Base-by-base conservation (phyloP, 495 filamentous ascomycete species). In the Talaromyces liani region DNA sequence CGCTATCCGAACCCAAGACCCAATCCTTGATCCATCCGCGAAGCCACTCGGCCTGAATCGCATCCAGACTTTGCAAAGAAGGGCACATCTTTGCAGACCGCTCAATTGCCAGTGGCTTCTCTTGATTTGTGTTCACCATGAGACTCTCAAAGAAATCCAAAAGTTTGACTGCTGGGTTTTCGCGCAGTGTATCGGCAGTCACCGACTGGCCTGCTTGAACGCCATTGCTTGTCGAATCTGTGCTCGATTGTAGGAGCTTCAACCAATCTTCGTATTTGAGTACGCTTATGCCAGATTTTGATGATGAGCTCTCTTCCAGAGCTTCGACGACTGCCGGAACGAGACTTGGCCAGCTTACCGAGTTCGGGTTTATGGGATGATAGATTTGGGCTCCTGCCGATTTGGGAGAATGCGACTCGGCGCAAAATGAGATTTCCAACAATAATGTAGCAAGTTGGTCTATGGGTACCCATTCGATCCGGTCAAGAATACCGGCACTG, bases 401-500 rank as follows among this genome's bases (percentile, higher is more conserved):
- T 9, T 47, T 6, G 12, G 2, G 18, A 61, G 34, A 31, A 29
- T 3, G 10, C 6, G 7, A 2, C 49, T 54, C 49, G 6, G 24
- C 12, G 53, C 25, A 8, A 33, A 61, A 61, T 22, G 16, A 25
- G 27, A 61, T 61, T 22, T 61, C 59, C 10, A 61, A 18, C 6
- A 61, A 27, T 18, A 61, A 33, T 10, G 77, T 68, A 20, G 70
- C 66, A 10, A 75, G 68, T 2, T 67, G 16, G 49, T 82, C 77
- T n/a, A 79, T 72, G 0, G 81, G 80, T 18, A 81, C 73, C 84
- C 84, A 86, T 63, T 84, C 79, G 1, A 84, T 66, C 2, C 63
- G 65, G 3, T 73, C 71, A n/a, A 78, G 70, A 5, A 49, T 20
- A 47, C 59, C 59, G 3, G 33, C 36, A 6, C 1, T 18, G n/a